Base-by-base conservation (phyloP, 305 asterid genomes). In the Caryopteris hybrid region DNA sequence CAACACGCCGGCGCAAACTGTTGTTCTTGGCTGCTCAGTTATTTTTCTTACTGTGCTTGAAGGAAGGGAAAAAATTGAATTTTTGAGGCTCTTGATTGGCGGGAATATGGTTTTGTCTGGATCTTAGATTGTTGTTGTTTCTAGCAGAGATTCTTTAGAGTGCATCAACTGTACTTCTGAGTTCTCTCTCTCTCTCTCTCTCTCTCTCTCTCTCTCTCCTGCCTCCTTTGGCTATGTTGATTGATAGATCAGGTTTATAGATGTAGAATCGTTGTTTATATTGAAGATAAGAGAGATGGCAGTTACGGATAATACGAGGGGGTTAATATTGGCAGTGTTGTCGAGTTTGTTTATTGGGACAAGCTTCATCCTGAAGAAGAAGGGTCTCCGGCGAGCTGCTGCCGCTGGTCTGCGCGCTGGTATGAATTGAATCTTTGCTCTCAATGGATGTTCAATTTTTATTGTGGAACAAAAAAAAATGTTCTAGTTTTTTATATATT, bases 281-380 rank as follows among this genome's bases (percentile, higher is more conserved):
- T 38, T 52, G 27, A 42, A 29, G 66, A 12, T 10, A 2, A 11
- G 46, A 12, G 50, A 13, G 61, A 90, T 84, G 91, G 91, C 75
- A 61, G 67, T 72, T 72, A 82, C 91, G 64, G 97, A 88, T 74
- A 91, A 91, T 66, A 68, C 83, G 23, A 84, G 87, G 55, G 96
- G 97, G 59, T 71, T 91, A 64, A 61, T 84, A 16, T 65, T 91
- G 80, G 97, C 97, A 56, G 84, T 91, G 81, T 6, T 87, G 41
- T 91, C 96, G 68, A 82, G 97, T 81, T 85, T 88, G 81, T 91
- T 91, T 53, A 84, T 88, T 5, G 97, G 97, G 27, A 66, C 91
- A 33, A 91, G 97, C 74, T 91, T 91, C 58, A 85, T 87, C 47
- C 71, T 91, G 79, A 91, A 91, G 86, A 88, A 88, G 90, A 91